These are phyloP conservation scores for Suillus clintonianus DNA, from an alignment of 768 basidiomycete species.

Conservation along the genomic window DNA sequence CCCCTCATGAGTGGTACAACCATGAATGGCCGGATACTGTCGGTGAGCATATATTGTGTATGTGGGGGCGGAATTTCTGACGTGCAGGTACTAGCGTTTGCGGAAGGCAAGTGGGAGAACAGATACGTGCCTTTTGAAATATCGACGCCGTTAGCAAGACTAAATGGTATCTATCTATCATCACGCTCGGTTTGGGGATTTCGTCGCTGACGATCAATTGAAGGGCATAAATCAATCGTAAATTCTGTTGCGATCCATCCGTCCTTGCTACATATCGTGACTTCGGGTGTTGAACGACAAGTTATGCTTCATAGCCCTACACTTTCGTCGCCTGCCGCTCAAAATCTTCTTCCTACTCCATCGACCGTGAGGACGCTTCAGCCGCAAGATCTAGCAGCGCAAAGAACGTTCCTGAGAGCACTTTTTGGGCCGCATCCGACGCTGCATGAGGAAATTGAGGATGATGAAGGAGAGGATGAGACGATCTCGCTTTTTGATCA, in stretches of 20 bases:
- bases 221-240: slow-evolving; percentile 77
- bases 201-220: background rate
- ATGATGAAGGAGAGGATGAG: slow-evolving; percentile 44
- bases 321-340: slow-evolving; percentile 49
- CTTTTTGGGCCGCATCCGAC: slow-evolving; percentile 29
- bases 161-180: slow-evolving; percentile 47
- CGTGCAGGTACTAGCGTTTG: slow-evolving; percentile 42
- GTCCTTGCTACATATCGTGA: slow-evolving; percentile 61
- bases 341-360: slow-evolving; percentile 48
- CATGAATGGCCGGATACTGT: slow-evolving; percentile 29
- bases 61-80: slow-evolving; percentile 6
- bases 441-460: slow-evolving; percentile 27
- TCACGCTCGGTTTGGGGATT: background rate
- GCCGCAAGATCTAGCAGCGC: slow-evolving; percentile 35
- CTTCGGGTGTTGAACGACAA: slow-evolving; percentile 73
- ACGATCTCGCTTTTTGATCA: slow-evolving; percentile 73
- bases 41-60: slow-evolving; percentile 38
- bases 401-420: slow-evolving; percentile 39
- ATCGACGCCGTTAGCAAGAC: slow-evolving; percentile 58
- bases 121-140: slow-evolving; percentile 64
- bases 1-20: slow-evolving; percentile 46
- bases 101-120: slow-evolving; percentile 37
- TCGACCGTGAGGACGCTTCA: slow-evolving; percentile 48
- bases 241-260: slow-evolving; percentile 78
- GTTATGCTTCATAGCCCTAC: slow-evolving; percentile 72